These are phyloP conservation scores for Tylopilus felleus DNA, from an alignment of 768 basidiomycete genomes.

Conservation along the genomic window DNA sequence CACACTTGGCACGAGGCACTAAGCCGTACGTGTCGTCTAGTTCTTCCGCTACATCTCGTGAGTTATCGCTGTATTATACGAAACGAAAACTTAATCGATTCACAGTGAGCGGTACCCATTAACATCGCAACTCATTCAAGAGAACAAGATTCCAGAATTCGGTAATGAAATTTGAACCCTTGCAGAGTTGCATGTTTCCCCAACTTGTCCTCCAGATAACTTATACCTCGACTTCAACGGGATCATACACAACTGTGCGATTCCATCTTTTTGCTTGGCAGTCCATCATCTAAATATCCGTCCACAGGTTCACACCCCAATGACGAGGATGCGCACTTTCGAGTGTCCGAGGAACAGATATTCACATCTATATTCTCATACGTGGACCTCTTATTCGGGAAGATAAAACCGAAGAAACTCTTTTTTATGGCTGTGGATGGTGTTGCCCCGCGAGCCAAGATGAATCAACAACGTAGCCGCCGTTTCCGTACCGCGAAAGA, in stretches of 20 bases:
- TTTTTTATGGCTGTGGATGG: conserved; percentile 99
- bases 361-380: conserved; percentile 96
- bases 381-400: conserved; percentile 93
- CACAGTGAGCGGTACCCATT: conserved; percentile 93
- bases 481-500: conserved; percentile 95
- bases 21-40: conserved; percentile 37
- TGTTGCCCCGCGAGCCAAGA: conserved; percentile 95
- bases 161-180: conserved; percentile 44
- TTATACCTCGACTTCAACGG: conserved; percentile 94
- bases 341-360: conserved; percentile 94
- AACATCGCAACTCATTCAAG: conserved; percentile 95
- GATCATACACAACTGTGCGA: conserved; percentile 80
- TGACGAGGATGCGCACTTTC: conserved; percentile 93
- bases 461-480: conserved; percentile 96
- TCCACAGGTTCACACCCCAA: conserved; percentile 86
- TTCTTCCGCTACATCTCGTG: conserved; percentile 97
- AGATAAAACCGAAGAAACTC: conserved; percentile 95
- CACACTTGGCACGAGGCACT: conserved; percentile 1
- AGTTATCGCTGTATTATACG: conserved; percentile 25
- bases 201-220: conserved; percentile 54
- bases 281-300: neutral
- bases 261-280: neutral
- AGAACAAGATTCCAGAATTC: conserved; percentile 99
- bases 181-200: neutral
- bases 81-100: neutral